phyloP scores from a whole-genome alignment of 345 rosid genomes.

The Aquilaria sinensis region DNA sequence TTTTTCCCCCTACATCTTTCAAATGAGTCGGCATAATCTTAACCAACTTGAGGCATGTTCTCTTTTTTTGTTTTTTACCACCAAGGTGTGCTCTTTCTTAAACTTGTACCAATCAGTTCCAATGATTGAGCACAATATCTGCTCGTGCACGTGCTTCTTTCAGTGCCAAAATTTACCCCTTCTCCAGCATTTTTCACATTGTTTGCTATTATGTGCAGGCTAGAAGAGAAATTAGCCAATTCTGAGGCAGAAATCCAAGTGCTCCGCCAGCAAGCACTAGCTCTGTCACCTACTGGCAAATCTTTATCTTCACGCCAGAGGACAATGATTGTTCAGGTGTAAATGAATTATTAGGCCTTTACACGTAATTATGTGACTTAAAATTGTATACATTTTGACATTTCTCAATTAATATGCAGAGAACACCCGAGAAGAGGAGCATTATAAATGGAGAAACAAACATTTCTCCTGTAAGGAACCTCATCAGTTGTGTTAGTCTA shows the following conservation, averaged over 20 bases:
- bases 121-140: too few relatives aligned
- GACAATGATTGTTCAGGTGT: constrained; percentile 69
- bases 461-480: constrained; percentile 46
- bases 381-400: constrained; percentile 14
- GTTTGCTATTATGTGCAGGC: constrained; percentile 35
- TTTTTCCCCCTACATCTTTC: not conserved
- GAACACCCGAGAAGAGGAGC: constrained; percentile 84
- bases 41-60: too few relatives aligned
- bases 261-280: constrained; percentile 92
- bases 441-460: constrained; percentile 63
- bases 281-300: constrained; percentile 92
- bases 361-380: constrained; percentile 6
- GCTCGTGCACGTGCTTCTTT: too few relatives aligned
- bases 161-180: too few relatives aligned
- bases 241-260: constrained; percentile 98
- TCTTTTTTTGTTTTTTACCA: too few relatives aligned
- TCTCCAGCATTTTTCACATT: too few relatives aligned
- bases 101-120: too few relatives aligned
- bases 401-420: constrained; percentile 45
- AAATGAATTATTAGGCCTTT: constrained; percentile 10
- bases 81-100: too few relatives aligned
- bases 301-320: constrained; percentile 58
- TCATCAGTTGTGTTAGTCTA: constrained; percentile 2
- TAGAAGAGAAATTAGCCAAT: constrained; percentile 95
- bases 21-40: not conserved